These are phyloP conservation scores for Aspergillus calidoustus DNA, from an alignment of 2,329 filamentous ascomycete species.

Conservation along the genomic window DNA sequence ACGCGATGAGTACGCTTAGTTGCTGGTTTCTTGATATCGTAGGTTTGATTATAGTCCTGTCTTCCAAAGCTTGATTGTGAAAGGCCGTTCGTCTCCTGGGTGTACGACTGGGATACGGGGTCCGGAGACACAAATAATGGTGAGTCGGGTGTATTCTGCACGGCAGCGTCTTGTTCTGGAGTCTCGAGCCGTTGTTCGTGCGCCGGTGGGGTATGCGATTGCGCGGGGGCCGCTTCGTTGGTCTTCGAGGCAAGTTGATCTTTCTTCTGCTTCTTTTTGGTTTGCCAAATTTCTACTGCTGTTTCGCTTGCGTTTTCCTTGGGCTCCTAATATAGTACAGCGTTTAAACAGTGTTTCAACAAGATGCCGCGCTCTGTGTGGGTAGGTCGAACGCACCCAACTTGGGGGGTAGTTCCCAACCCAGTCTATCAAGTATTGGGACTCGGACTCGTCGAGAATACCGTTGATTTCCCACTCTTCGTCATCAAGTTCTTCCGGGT, in stretches of 20 bases:
- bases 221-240: slow-evolving; percentile 12
- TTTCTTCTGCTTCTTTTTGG: slow-evolving; percentile 26
- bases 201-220: background rate
- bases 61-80: background rate
- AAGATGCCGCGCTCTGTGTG: background rate
- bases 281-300: slow-evolving; percentile 33
- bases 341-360: slow-evolving; percentile 15
- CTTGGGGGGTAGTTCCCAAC: slow-evolving; percentile 41
- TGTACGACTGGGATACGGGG: slow-evolving; percentile 3
- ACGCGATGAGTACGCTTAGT: background rate
- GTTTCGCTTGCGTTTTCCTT: slow-evolving; percentile 39
- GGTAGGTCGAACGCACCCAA: slow-evolving; percentile 38
- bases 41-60: background rate
- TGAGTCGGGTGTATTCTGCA: slow-evolving; percentile 16
- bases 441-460: slow-evolving; percentile 41
- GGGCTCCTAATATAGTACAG: slow-evolving; percentile 34
- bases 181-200: slow-evolving; percentile 9
- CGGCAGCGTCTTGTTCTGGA: background rate
- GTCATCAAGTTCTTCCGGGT: slow-evolving; percentile 27
- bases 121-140: slow-evolving; percentile 26
- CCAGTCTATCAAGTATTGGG: slow-evolving; percentile 46
- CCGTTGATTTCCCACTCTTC: slow-evolving; percentile 42
- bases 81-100: slow-evolving; percentile 3
- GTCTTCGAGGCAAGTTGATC: slow-evolving; percentile 9
- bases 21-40: background rate